Conservation (phyloP, 1,139 yeast genomes). For the Yamadazyma diospyri region DNA sequence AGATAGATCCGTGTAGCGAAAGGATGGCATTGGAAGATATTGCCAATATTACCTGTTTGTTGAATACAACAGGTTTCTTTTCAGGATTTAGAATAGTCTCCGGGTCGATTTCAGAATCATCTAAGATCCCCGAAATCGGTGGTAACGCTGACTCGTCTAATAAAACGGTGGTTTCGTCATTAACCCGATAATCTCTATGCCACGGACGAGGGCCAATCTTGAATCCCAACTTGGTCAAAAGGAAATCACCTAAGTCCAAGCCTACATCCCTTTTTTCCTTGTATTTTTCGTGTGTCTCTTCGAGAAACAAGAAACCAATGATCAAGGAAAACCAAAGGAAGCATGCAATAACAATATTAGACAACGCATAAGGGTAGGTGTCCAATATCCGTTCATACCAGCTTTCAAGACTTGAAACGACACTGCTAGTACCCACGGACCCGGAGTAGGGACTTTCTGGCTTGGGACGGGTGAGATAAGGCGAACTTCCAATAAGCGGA, state of each 20-base stretch:
- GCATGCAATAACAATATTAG: slow-evolving; percentile 51
- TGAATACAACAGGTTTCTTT: slow-evolving; percentile 7
- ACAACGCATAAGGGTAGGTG: slow-evolving; percentile 53
- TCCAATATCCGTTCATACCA: slow-evolving; percentile 5
- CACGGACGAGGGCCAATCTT: slow-evolving; percentile 11
- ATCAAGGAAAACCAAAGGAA: slow-evolving; percentile 37
- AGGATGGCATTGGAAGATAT: slow-evolving; percentile 13
- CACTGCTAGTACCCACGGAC: background rate
- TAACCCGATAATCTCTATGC: slow-evolving; percentile 5
- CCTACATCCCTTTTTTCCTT: slow-evolving; percentile 46
- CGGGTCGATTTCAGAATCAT: slow-evolving; percentile 1
- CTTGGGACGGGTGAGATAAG: slow-evolving; percentile 27
- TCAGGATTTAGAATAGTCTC: too few species aligned
- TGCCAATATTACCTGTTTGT: slow-evolving; percentile 12
- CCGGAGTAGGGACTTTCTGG: slow-evolving; percentile 10
- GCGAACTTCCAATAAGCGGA: slow-evolving; percentile 53
- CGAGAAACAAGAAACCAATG: slow-evolving; percentile 49
- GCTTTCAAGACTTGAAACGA: background rate
- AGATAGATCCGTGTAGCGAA: slow-evolving; percentile 44
- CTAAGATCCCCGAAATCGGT: background rate
- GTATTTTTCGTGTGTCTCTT: slow-evolving; percentile 52
- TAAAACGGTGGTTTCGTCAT: slow-evolving; percentile 8
- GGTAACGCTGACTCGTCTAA: background rate
- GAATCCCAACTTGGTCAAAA: slow-evolving; percentile 32
- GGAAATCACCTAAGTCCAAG: slow-evolving; percentile 47